Base-by-base conservation (phyloP, 2,329 filamentous ascomycete genomes). In the Aspergillus vadensis region DNA sequence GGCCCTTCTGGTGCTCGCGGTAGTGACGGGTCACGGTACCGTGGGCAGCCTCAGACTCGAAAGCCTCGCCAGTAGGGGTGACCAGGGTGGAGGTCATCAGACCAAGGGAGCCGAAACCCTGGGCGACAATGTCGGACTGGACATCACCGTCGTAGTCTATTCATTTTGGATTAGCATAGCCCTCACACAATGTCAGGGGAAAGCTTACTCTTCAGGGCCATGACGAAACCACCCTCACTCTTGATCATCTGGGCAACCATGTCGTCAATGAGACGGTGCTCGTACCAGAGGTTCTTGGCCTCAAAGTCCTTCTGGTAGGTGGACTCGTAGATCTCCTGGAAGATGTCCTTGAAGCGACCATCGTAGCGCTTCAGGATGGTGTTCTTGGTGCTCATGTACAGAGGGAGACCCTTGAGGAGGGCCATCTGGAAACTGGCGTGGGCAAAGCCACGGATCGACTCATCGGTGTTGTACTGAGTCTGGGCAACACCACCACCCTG, bases 181-280 rank as follows among this genome's bases (percentile, higher is more conserved):
- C 25, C 25, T 8, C 25, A 27, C 25, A 27, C 7, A 27, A 27
- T 8, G 0, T 3, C 25, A 27, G 7, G 25, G 25, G 25, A 7
- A 15, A 1, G 57, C 88, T 79, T 77, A 96, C 92, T 98, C 89
- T 99, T 99, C 79, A 98, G 87, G 64, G 95, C 95, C 85, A 98
- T 97, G 77, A 98, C 87, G 81, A 95, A 97, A 65, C 95, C 95
- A 70, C 95, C 95, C 72, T 89, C 87, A 81, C 91, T 95, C 91
- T 99, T 99, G 85, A 99, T 91, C 95, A 99, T 99, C 86, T 99
- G 95, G 53, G 95, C 95, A 66, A 99, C 95, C 95, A 99, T 98
- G 82, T 99, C 95, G 81, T 99, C 95, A 75, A 99, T 98, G 69
- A 99, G 85, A 74, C 95, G 91, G 83, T 99, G 95, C 88, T 99